phyloP scores from a whole-genome alignment of 345 rosid species.

The Aquilaria malaccensis region DNA sequence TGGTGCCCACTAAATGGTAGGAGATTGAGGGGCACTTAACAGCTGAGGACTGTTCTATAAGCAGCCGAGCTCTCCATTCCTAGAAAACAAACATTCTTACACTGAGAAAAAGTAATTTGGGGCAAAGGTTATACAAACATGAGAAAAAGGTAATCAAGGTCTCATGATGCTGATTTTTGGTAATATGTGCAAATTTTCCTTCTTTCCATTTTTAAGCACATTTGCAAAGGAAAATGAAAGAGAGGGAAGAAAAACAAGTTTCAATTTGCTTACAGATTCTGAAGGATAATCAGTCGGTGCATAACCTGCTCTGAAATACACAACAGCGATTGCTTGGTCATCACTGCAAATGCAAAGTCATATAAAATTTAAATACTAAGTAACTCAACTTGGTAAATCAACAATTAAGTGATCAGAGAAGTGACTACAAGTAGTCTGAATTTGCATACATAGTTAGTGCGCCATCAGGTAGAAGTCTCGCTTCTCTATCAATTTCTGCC shows the following conservation, averaged over 20 bases:
- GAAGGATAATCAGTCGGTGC: conserved; percentile 86
- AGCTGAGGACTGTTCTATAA: conserved; percentile 80
- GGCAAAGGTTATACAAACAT: no score
- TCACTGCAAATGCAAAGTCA: conserved; percentile 40
- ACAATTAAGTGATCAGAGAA: conserved; percentile 5
- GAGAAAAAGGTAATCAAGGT: no score
- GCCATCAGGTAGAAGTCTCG: conserved; percentile 69
- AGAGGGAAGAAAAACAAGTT: conserved; percentile 3
- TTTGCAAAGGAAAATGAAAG: not conserved
- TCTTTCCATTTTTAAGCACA: no score
- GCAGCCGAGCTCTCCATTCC: conserved; percentile 94
- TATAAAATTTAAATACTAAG: no score
- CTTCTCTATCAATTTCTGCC: conserved; percentile 73
- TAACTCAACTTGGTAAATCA: no score
- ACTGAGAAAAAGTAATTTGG: no score
- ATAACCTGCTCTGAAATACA: conserved; percentile 93
- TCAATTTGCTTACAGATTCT: conserved; percentile 59
- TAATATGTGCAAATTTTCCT: no score
- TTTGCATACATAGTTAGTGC: conserved; percentile 69
- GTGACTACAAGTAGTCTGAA: conserved; percentile 6
- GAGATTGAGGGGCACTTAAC: conserved; percentile 87
- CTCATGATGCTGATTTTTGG: no score
- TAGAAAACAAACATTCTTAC: conserved; percentile 18
- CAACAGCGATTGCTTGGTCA: conserved; percentile 57
- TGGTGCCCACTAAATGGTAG: conserved; percentile 90